Base-by-base conservation (phyloP, 2,329 filamentous ascomycete genomes). In the Talaromyces sp. region DNA sequence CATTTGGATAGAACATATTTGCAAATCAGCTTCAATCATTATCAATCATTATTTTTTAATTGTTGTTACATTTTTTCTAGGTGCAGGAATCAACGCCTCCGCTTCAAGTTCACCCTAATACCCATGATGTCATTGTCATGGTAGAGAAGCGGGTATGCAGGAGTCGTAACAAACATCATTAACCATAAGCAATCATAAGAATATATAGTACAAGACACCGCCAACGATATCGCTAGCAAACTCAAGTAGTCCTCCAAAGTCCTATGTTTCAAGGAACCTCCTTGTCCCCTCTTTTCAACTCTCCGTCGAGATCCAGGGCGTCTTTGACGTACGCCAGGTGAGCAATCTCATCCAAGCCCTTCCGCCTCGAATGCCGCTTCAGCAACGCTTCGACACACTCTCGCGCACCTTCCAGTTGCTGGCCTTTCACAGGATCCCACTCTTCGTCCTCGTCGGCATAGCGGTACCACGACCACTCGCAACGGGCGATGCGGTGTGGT, bases 381-480 rank as follows among this genome's bases (percentile, higher is more conserved):
- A 99, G 76, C 19, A 98, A 77, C 0, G 88, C 90, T 71, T 97
- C 93, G 0, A 96, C 93, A 59, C 92, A 89, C 51, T 87, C 81
- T 77, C 89, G 89, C 7, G 92, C 93, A 0, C 91, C 92, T 42
- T 87, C 81, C 58, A 96, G 83, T 1, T 84, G 88, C 56, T 80
- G 81, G 6, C 84, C 85, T 61, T 84, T 84, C 84, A 87, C 67
- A 73, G 81, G 64, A 80, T 96, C 92, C 82, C 96, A 95, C 59
- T 96, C 92, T 39, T 92, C 92, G 60, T 96, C 90, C 11, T 89
- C 86, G 61, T 92, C 88, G 1, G 88, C 92, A 71, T 89, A 96
- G 63, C 90, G 86, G 64, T 92, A 87, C 95, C 95, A 99, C 55
- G 89, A 87, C 95, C 95, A 99, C 72, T 99, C 95, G 57, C 93